Evolutionary conservation across 1,139 yeast species (phyloP).

Genomic region (Magnusiomyces magnusii): DNA sequence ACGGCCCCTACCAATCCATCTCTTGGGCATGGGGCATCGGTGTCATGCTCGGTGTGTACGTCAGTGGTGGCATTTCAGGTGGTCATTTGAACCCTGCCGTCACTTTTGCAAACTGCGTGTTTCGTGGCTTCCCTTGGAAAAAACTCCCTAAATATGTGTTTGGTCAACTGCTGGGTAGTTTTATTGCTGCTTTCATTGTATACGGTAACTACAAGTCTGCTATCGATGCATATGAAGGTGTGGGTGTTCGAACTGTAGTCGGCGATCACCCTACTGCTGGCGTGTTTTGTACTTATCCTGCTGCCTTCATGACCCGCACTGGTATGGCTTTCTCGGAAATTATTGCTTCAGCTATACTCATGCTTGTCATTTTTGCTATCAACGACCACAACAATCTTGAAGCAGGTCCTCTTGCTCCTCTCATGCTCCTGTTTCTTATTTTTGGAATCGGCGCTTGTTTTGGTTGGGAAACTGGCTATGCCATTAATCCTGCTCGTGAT

Average conservation of each 20-base stretch:
- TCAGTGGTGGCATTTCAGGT: conserved; percentile 30
- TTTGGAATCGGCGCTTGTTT: conserved; percentile 40
- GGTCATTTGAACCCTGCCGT: conserved; percentile 34
- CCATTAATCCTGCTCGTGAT: conserved; percentile 47
- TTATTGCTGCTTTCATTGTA: conserved; percentile 26
- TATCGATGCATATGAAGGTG: conserved; percentile 27
- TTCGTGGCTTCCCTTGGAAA: conserved; percentile 30
- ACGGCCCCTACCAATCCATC: conserved; percentile 39
- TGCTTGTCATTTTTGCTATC: conserved; percentile 41
- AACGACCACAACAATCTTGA: conserved; percentile 44
- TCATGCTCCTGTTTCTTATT: conserved; percentile 39
- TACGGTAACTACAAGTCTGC: conserved; percentile 29
- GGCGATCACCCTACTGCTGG: conserved; percentile 33
- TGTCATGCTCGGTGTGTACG: conserved; percentile 40
- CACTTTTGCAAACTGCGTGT: conserved; percentile 28
- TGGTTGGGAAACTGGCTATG: conserved; percentile 47
- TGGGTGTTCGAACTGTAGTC: conserved; percentile 26
- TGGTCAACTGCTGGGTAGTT: conserved; percentile 29
- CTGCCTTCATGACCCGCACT: conserved; percentile 36
- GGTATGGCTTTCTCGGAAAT: conserved; percentile 43
- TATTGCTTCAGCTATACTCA: conserved; percentile 39
- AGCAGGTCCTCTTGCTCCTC: conserved; percentile 40
- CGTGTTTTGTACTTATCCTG: conserved; percentile 42
- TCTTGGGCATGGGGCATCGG: conserved; percentile 47
- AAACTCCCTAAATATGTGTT: conserved; percentile 27